Conservation (phyloP, 768 basidiomycete genomes). For the Lactarius akahatsu region DNA sequence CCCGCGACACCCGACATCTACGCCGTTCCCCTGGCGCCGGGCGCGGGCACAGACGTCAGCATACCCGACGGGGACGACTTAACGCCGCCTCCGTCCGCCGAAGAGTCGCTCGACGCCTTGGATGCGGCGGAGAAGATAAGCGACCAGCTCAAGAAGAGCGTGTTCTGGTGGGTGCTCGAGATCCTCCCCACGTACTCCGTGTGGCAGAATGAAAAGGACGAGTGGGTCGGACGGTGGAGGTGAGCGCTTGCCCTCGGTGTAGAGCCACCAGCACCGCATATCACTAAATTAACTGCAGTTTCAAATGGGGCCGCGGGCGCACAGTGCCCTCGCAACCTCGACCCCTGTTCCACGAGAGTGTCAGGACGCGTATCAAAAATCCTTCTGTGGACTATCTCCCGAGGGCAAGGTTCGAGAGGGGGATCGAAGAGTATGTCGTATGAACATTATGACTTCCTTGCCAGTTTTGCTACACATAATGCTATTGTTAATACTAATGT, state of each 20-base stretch:
- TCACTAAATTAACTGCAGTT: constrained; percentile 35
- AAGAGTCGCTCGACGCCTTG: constrained; percentile 7
- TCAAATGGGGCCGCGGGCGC: constrained; percentile 61
- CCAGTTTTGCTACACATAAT: too few species aligned
- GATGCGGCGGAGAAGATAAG: constrained; percentile 50
- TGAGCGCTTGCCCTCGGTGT: constrained; percentile 37
- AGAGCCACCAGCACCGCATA: not conserved
- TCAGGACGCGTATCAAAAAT: constrained; percentile 56
- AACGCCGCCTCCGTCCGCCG: not conserved
- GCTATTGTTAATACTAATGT: too few species aligned
- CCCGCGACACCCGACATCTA: not conserved
- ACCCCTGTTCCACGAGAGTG: constrained; percentile 64
- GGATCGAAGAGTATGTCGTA: constrained; percentile 50
- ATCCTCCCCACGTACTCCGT: constrained; percentile 53
- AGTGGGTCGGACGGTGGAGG: constrained; percentile 57
- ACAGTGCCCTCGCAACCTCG: constrained; percentile 39
- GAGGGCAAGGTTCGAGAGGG: constrained; percentile 48
- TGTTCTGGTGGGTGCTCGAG: constrained; percentile 70
- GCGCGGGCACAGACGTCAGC: not conserved
- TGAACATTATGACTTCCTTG: constrained; percentile 21
- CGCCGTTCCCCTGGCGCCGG: too few species aligned
- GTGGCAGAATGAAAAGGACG: constrained; percentile 56
- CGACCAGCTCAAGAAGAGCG: constrained; percentile 47
- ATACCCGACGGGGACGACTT: not conserved
- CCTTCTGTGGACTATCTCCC: constrained; percentile 53